Percentiles rank a stretch among this genome's conserved stretches.
Conservation (phyloP, 352 stramenopile genomes). For the Elongisporangium prolatum region DNA sequence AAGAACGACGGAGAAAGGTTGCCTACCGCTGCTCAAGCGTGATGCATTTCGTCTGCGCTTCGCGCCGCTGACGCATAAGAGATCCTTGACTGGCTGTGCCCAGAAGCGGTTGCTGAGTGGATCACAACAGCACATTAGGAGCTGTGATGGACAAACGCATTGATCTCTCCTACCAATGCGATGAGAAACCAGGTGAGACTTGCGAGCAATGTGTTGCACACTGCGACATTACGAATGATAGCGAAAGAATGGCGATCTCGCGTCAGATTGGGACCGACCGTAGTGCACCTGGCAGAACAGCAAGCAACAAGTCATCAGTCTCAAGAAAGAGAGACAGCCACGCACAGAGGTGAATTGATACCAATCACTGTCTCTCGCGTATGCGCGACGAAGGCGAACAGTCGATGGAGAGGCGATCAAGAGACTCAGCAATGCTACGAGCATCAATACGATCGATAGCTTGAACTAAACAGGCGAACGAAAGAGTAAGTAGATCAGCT, state of each 20-base stretch:
- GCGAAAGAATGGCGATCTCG: slow-evolving; percentile 16
- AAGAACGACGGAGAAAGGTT: not conserved
- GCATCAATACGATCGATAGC: slow-evolving; percentile 15
- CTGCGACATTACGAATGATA: slow-evolving; percentile 23
- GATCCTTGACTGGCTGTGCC: not conserved
- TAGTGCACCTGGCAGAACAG: slow-evolving; percentile 20
- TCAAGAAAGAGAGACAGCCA: not conserved
- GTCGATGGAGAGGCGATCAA: slow-evolving; percentile 39
- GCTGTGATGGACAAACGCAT: too few relatives aligned
- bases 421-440: slow-evolving; percentile 27
- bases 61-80: not conserved
- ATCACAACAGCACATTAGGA: not conserved
- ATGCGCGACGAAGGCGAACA: slow-evolving; percentile 32
- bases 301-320: slow-evolving; percentile 2
- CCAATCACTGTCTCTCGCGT: slow-evolving; percentile 30
- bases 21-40: slow-evolving; percentile 12
- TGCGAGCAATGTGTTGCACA: slow-evolving; percentile 36
- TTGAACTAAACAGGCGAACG: not conserved
- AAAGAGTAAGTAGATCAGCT: not conserved
- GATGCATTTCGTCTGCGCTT: not conserved
- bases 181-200: slow-evolving; percentile 47
- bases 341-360: slow-evolving; percentile 7
- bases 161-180: slow-evolving; percentile 34
- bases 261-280: slow-evolving; percentile 12
- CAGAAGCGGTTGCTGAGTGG: not conserved